phyloP scores from a whole-genome alignment of 768 basidiomycete genomes.

The Russula brevipes region DNA sequence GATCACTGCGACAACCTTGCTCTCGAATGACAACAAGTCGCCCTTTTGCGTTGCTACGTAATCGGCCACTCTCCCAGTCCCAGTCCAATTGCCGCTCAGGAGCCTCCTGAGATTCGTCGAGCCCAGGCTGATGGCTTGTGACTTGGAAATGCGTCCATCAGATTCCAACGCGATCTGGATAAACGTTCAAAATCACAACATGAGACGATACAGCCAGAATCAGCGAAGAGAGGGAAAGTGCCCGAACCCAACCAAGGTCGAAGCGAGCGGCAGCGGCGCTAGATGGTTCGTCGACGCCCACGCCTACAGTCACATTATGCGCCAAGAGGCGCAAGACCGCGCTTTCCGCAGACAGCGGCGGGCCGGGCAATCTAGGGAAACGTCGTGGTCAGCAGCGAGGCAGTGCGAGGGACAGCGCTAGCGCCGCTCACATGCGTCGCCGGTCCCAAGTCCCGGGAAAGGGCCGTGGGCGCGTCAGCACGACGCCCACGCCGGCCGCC shows the following conservation, averaged over 20 bases:
- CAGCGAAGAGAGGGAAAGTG: neutral
- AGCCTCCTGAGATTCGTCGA: conserved; percentile 29
- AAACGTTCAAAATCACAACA: neutral
- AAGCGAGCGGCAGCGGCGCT: conserved; percentile 33
- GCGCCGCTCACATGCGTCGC: too few species aligned
- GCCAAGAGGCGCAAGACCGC: conserved; percentile 46
- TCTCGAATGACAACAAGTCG: conserved; percentile 33
- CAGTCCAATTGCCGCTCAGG: conserved; percentile 31
- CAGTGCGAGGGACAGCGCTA: too few species aligned
- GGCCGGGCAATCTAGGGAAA: too few species aligned
- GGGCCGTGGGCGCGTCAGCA: conserved; percentile 25
- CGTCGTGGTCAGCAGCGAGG: too few species aligned
- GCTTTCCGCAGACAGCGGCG: conserved; percentile 34
- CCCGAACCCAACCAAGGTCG: conserved; percentile 35
- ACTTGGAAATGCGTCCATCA: conserved; percentile 33
- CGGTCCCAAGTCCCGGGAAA: conserved; percentile 33
- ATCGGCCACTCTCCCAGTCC: conserved; percentile 31
- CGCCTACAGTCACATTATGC: too few species aligned
- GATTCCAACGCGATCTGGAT: conserved; percentile 37
- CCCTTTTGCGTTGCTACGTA: conserved; percentile 32
- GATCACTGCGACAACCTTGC: too few species aligned
- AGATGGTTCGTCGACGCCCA: neutral
- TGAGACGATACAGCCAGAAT: neutral
- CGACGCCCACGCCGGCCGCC: conserved; percentile 39
- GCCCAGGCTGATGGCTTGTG: conserved; percentile 34